These are phyloP conservation scores for Pichia scutulata DNA, from an alignment of 805 yeast genomes.

Conservation along the genomic window DNA sequence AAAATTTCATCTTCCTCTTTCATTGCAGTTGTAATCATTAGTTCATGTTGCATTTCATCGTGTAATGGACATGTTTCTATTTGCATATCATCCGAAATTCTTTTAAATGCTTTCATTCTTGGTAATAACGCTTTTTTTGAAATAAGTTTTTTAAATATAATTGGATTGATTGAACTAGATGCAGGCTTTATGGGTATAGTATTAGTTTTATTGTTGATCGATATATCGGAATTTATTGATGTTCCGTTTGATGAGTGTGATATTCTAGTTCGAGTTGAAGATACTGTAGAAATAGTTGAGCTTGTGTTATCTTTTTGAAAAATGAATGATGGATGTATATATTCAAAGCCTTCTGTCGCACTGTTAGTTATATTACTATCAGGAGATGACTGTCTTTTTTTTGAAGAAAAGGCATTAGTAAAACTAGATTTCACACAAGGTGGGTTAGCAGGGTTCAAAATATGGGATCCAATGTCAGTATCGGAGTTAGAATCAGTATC, in stretches of 20 bases:
- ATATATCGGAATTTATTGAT: neutral
- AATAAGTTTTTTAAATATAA: slow-evolving; percentile 26
- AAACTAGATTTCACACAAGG: neutral
- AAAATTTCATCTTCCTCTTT: slow-evolving; percentile 25
- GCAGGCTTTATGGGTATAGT: neutral
- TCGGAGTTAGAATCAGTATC: neutral
- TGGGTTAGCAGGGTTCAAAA: neutral
- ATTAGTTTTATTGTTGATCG: too few species aligned
- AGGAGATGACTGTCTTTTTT: neutral
- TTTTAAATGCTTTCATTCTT: slow-evolving; percentile 28
- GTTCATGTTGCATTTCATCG: slow-evolving; percentile 30
- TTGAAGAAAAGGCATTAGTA: slow-evolving; percentile 1
- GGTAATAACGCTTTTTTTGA: slow-evolving; percentile 26
- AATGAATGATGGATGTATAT: too few species aligned
- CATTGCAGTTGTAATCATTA: slow-evolving; percentile 26
- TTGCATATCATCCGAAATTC: slow-evolving; percentile 29
- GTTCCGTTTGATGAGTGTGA: neutral
- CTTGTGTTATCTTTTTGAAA: too few species aligned
- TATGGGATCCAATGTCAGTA: too few species aligned
- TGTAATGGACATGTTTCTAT: slow-evolving; percentile 29
- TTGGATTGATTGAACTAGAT: slow-evolving; percentile 1
- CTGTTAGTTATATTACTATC: neutral
- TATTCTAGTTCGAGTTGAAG: neutral
- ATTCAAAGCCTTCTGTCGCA: too few species aligned
- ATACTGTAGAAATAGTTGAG: neutral